Base-by-base conservation (phyloP, 768 basidiomycete genomes). In the Boletus coccyginus region DNA sequence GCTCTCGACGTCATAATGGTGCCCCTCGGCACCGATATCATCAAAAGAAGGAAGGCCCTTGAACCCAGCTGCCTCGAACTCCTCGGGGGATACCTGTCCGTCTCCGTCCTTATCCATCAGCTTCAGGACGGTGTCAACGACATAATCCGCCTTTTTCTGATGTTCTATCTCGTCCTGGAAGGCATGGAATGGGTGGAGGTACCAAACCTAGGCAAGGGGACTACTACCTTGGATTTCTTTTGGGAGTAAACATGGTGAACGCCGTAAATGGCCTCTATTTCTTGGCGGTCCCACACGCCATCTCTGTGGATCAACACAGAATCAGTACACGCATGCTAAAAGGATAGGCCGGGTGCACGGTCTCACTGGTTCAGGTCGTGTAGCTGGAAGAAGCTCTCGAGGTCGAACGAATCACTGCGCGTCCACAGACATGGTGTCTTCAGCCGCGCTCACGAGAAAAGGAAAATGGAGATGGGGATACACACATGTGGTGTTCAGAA, bases 231-330 rank as follows among this genome's bases (percentile, higher is more conserved):
- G 33, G 86, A 90, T 73, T 88, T 83, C 74, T 87, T 87, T 77
- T 87, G 87, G 43, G 87, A 90, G 69, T 88, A 92, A 54, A 93
- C 80, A 66, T 98, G 95, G 70, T 97, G 94, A 9, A 98, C 88
- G 51, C 96, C 96, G 62, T 99, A 99, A 39, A 99, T 85, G 19
- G 94, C 94, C 72, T 97, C 90, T 57, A 99, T 89, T 71, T 99
- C 96, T 52, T 86, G 86, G 56, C 78, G 77, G 68, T 92, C 87
- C 87, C 93, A 93, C 51, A 81, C 65, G 0, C 92, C 92, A 66
- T 98, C 85, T 39, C 89, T 91, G 46, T 43, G n/a, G 21, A 38
- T 6, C 41, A 11, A 36, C 35, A 17, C 17, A 17, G 33, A 6
- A 13, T 60, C 44, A 59, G 54, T 16, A 14, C 29, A 24, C 9